Percentiles rank a stretch among this genome's conserved stretches.
Evolutionary conservation across 2,329 filamentous ascomycete genomes (phyloP).

Genomic region (Neurospora sp.): DNA sequence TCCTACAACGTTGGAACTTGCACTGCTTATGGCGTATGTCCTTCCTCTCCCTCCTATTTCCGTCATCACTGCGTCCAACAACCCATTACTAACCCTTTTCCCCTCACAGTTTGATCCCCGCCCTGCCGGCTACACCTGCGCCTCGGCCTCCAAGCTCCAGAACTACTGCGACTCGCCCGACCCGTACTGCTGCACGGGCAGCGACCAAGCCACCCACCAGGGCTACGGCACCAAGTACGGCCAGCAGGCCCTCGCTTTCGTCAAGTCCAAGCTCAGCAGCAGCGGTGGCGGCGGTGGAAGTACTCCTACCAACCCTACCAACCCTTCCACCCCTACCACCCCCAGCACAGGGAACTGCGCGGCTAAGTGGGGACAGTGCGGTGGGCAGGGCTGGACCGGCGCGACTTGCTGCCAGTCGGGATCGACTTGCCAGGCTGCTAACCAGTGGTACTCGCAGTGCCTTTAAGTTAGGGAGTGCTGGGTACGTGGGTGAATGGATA

Average conservation of each 20-base stretch:
- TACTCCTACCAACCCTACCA: constrained; percentile 3
- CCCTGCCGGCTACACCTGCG: constrained; percentile 42
- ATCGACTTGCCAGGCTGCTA: constrained; percentile 21
- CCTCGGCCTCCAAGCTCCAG: constrained; percentile 42
- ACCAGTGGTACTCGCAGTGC: constrained; percentile 28
- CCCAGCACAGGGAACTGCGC: constrained; percentile 8
- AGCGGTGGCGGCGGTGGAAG: not conserved
- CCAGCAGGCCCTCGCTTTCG: constrained; percentile 42
- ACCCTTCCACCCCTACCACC: not conserved
- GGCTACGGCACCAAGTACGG: constrained; percentile 48
- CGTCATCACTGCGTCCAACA: not conserved
- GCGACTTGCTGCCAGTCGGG: constrained; percentile 22
- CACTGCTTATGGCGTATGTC: constrained; percentile 45
- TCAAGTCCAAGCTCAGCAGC: constrained; percentile 29
- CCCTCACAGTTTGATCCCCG: constrained; percentile 42
- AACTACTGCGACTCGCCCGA: constrained; percentile 51
- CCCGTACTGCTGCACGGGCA: constrained; percentile 54
- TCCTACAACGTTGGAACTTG: constrained; percentile 54
- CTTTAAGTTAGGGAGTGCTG: constrained; percentile 10
- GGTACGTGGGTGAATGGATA: not conserved
- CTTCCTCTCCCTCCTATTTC: not conserved
- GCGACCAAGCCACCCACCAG: constrained; percentile 42
- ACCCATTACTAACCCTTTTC: not conserved
- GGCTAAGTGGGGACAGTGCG: constrained; percentile 25
- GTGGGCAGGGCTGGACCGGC: constrained; percentile 23